These are phyloP conservation scores for Chlamydomonas eustigma DNA, from an alignment of 139 green algal genomes.

Conservation along the genomic window DNA sequence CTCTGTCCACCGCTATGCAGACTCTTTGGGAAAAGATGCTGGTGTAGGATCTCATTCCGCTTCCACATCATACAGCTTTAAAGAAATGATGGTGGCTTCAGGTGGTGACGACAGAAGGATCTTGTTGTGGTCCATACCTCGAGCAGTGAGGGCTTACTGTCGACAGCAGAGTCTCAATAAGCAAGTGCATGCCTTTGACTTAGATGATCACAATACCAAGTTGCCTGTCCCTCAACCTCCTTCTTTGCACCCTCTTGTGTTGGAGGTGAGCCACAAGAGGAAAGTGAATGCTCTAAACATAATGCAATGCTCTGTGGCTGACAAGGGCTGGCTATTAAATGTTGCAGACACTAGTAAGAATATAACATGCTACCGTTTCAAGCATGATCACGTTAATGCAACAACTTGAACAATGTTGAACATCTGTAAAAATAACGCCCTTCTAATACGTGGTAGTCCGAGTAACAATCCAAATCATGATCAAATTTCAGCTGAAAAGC, in stretches of 20 bases:
- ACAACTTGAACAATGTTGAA: too few relatives aligned
- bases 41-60: not conserved
- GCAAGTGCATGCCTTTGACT: not conserved
- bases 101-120: constrained; percentile 17
- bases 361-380: not conserved
- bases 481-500: too few relatives aligned
- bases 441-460: too few relatives aligned
- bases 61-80: not conserved
- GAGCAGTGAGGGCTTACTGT: not conserved
- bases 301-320: not conserved
- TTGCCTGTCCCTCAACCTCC: not conserved
- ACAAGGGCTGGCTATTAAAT: not conserved
- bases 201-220: not conserved
- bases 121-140: constrained; percentile 15
- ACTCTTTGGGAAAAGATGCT: not conserved
- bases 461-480: too few relatives aligned
- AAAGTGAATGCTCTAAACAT: not conserved
- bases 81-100: constrained; percentile 14
- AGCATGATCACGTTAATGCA: too few relatives aligned
- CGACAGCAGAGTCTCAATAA: not conserved
- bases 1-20: too few relatives aligned
- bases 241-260: not conserved
- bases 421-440: too few relatives aligned
- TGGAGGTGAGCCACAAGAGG: not conserved
- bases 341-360: not conserved